These are phyloP conservation scores for Ustulina deusta DNA, from an alignment of 2,329 filamentous ascomycete genomes.

Conservation along the genomic window DNA sequence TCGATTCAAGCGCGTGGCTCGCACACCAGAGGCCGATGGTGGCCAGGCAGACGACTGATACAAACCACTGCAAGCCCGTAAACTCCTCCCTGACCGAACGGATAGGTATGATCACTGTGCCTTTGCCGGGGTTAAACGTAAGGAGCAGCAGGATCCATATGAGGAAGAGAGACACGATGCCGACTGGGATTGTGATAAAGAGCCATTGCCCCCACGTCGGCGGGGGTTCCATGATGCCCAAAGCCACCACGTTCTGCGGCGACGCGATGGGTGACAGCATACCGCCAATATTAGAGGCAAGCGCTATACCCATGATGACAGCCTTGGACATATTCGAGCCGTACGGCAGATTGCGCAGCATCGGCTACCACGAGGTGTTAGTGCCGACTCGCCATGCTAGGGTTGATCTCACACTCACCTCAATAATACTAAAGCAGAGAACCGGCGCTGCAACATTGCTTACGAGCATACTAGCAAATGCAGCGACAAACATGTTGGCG, in stretches of 20 bases:
- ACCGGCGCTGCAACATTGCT: constrained; percentile 98
- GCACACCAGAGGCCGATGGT: constrained; percentile 95
- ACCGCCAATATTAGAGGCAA: constrained; percentile 95
- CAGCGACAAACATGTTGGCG: constrained; percentile 99
- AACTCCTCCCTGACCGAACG: constrained; percentile 90
- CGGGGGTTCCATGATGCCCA: constrained; percentile 93
- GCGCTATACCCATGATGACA: constrained; percentile 92
- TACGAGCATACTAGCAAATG: constrained; percentile 98
- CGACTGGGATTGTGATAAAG: constrained; percentile 93
- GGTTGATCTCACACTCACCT: constrained; percentile 64
- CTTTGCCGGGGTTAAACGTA: constrained; percentile 85
- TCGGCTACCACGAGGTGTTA: constrained; percentile 69
- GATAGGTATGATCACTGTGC: constrained; percentile 91
- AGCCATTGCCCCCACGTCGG: constrained; percentile 98
- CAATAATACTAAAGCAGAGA: constrained; percentile 96
- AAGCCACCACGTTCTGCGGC: constrained; percentile 95
- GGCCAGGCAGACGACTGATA: constrained; percentile 81
- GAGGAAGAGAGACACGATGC: constrained; percentile 84
- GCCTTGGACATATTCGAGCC: constrained; percentile 96
- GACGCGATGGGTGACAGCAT: constrained; percentile 97
- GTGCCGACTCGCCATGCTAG: background rate
- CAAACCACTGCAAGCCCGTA: constrained; percentile 91
- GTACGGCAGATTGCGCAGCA: constrained; percentile 89
- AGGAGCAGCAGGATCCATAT: constrained; percentile 90
- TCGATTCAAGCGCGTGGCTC: constrained; percentile 84